A percentile compares a stretch with the other conserved stretches of the same genome.
Conservation (phyloP, 2,329 filamentous ascomycete species). For the Chalara sp. region DNA sequence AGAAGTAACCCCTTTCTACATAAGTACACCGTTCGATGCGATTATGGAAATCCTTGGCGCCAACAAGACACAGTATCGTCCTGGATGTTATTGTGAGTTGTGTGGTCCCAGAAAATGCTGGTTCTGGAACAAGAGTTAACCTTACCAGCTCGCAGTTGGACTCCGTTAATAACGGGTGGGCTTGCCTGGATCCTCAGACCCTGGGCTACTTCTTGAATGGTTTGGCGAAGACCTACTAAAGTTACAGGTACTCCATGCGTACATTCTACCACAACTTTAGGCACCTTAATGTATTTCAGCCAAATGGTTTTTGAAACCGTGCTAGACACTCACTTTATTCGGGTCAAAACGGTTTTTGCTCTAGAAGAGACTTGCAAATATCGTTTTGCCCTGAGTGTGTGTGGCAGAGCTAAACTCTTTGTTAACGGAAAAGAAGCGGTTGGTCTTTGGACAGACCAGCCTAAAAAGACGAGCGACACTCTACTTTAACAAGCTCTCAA, state of each 20-base stretch:
- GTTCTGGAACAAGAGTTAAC: no score
- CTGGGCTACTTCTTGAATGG: not conserved
- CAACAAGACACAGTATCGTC: not conserved
- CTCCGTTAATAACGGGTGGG: not conserved
- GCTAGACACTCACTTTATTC: not conserved
- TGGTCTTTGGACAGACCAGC: not conserved
- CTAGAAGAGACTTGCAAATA: not conserved
- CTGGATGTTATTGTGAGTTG: not conserved
- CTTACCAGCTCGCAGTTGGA: not conserved
- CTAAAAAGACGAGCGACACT: not conserved
- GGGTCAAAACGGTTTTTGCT: not conserved
- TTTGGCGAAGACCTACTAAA: not conserved
- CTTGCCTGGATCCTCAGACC: not conserved
- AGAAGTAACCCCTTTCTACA: conserved; percentile 50
- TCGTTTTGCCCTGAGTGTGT: not conserved
- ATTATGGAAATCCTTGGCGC: conserved; percentile 33
- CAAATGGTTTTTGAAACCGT: not conserved
- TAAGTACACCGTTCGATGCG: conserved; percentile 64
- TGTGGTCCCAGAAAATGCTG: no score
- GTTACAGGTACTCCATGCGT: not conserved
- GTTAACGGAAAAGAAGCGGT: not conserved
- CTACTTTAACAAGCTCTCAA: not conserved
- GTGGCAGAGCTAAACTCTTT: not conserved
- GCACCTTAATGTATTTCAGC: not conserved
- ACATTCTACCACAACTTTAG: not conserved